phyloP scores from a whole-genome alignment of 768 basidiomycete species.

The Amyloporia xantha region DNA sequence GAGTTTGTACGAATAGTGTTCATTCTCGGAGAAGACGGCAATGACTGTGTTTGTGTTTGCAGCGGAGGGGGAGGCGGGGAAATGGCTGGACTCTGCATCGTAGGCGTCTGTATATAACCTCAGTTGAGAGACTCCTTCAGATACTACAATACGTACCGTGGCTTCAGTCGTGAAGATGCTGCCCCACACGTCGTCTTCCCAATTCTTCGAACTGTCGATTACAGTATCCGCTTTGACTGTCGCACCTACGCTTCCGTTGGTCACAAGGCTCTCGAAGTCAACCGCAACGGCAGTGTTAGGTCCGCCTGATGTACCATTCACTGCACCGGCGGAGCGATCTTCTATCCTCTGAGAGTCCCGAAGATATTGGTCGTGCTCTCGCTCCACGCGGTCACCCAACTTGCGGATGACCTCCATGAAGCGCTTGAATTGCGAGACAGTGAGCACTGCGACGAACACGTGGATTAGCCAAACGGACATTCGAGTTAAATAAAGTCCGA shows the following conservation, averaged over 20 bases:
- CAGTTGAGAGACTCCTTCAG: no score
- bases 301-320: slow-evolving; percentile 32
- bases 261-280: slow-evolving; percentile 83
- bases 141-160: slow-evolving; percentile 20
- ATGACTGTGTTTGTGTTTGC: slow-evolving; percentile 26
- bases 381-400: slow-evolving; percentile 81
- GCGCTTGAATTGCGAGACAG: slow-evolving; percentile 79
- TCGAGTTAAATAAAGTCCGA: slow-evolving; percentile 1
- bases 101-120: slow-evolving; percentile 13
- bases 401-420: slow-evolving; percentile 85
- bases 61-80: slow-evolving; percentile 17
- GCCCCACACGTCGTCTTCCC: slow-evolving; percentile 87
- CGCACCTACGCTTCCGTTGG: slow-evolving; percentile 27
- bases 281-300: slow-evolving; percentile 42
- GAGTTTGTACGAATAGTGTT: slow-evolving; percentile 3
- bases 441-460: slow-evolving; percentile 49
- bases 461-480: background rate
- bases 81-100: slow-evolving; percentile 22
- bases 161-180: slow-evolving; percentile 52
- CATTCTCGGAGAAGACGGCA: slow-evolving; percentile 33
- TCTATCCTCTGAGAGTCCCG: slow-evolving; percentile 90
- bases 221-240: slow-evolving; percentile 41
- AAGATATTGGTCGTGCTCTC: slow-evolving; percentile 87
- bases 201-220: slow-evolving; percentile 36
- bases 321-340: slow-evolving; percentile 53